Evolutionary conservation across 1,284 basidiomycete species (phyloP), one percentile per base, ranked within the genome.

Genomic region (Amylostereum areolatum): DNA sequence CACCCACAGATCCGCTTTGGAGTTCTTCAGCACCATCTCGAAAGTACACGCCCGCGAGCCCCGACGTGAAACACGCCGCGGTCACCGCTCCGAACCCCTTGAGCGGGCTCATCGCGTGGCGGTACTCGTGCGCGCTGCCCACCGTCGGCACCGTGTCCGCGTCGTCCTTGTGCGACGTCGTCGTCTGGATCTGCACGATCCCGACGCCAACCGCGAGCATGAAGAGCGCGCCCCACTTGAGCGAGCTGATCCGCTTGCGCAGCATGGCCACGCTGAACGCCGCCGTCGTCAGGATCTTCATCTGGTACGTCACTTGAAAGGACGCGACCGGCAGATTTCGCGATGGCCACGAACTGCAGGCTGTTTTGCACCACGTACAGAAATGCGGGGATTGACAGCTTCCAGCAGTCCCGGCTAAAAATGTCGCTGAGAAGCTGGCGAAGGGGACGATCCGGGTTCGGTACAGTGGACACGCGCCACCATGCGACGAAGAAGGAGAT

Each of bases 211-310:
- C 74, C 1, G 93, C 92, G 40, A 97, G 80, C 70, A 90, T 81
- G 53, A 91, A 69, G 25, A 97, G 77, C 0, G 91, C 83, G 9
- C 87, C 63, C 93, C 93, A 97, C 64, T 96, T 93, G 32, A 73
- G 75, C 10, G 78, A 71, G 31, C 75, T 80, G 27, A 97, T 71
- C 54, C 84, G 83, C 59, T 85, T 89, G 52, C 91, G 82, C n/a
- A 98, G 78, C 30, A 98, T 74, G 8, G 92, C 63, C 52, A 97
- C 94, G 36, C 91, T 95, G 69, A 96, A 97, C 42, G 85, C 89
- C 11, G 95, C 95, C 9, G 95, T 98, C 29, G 95, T 97, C 54
- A 98, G 82, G 59, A 98, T 97, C 73, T 97, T 96, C 91, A 95
- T 94, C 68, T 96, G 92, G 68, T 96, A 96, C 48, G 89, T 92